Base-by-base conservation (phyloP, 2,329 filamentous ascomycete genomes). In the Trichoderma asperellum region DNA sequence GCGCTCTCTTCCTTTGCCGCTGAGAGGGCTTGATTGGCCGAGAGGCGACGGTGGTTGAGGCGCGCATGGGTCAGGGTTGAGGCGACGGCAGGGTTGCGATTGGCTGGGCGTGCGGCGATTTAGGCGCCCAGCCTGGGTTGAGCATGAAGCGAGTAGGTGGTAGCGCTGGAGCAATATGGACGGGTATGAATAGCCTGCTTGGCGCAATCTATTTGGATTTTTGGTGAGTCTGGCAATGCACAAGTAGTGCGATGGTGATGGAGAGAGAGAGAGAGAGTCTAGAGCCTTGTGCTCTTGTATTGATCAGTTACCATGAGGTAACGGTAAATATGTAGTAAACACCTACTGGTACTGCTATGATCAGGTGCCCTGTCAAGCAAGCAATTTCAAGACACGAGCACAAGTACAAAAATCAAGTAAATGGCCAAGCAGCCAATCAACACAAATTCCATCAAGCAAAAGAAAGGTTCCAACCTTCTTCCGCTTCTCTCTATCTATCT, bases 1-100 rank as follows among this genome's bases (percentile, higher is more conserved):
- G 32, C 29, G 18, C 27, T 57, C 29, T 56, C 10, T 34, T 35
- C 11, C 14, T n/a, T 64, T 55, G 49, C 61, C 53, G 64, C 55
- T 55, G 40, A 35, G 5, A 43, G n/a, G 18, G 37, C 16, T 49
- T 66, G 64, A 67, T 67, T 67, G 64, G 64, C 49, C 55, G 64
- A 67, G 64, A 67, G 37, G 21, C 34, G 21, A 16, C 37, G 37
- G 10, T n/a, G 24, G 62, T 2, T 29, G 62, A 65, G 62, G 62
- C 52, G 63, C 63, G 37, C 47, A 21, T 57, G 37, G 53, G 21
- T 47, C 63, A 35, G 52, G 63, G 63, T 21, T 49, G 53, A 5
- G 16, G 52, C 40, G 21, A 49, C n/a, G 37, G 63, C n/a, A n/a
- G 64, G 55, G 55, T 11, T 67, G n/a, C 21, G 64, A 67, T 67